Evolutionary conservation across 2,329 filamentous ascomycete genomes (phyloP).

Genomic region (Nemania serpens): DNA sequence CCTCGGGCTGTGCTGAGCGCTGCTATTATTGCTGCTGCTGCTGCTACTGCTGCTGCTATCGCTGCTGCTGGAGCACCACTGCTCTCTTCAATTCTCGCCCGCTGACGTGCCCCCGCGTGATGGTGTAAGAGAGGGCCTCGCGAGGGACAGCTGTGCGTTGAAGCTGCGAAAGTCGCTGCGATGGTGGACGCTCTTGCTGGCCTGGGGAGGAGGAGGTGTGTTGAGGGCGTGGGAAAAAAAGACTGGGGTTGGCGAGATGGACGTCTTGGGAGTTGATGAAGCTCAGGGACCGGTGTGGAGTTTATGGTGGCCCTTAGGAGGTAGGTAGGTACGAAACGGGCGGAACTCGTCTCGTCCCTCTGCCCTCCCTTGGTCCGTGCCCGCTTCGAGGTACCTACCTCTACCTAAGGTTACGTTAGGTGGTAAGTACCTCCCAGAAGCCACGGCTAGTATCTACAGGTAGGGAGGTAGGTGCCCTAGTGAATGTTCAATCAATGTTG

Average conservation of each 20-base stretch:
- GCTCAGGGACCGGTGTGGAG: constrained; percentile 28
- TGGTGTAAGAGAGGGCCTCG: constrained; percentile 20
- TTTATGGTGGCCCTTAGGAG: constrained; percentile 6
- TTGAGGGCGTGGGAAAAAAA: constrained; percentile 25
- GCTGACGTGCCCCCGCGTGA: constrained; percentile 29
- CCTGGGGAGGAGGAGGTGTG: constrained; percentile 15
- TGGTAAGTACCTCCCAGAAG: neutral
- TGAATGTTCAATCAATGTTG: no score
- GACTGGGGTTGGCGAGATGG: constrained; percentile 28
- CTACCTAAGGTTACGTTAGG: neutral
- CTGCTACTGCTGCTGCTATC: neutral
- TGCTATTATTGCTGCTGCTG: constrained; percentile 1
- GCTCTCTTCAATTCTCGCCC: constrained; percentile 30
- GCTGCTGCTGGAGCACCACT: constrained; percentile 1
- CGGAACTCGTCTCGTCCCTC: constrained; percentile 4
- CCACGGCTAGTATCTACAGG: no score
- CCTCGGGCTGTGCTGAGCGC: constrained; percentile 30
- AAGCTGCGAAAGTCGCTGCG: constrained; percentile 13
- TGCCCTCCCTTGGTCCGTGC: constrained; percentile 22
- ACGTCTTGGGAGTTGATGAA: constrained; percentile 25
- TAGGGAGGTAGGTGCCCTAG: no score
- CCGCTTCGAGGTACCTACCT: neutral
- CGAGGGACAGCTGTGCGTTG: constrained; percentile 13
- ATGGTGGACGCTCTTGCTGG: constrained; percentile 11
- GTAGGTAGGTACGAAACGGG: constrained; percentile 12